A percentile compares a stretch with the other conserved stretches of the same genome.
phyloP scores from a whole-genome alignment of 2,329 filamentous ascomycete species.

The Ambrosiella cleistominuta region DNA sequence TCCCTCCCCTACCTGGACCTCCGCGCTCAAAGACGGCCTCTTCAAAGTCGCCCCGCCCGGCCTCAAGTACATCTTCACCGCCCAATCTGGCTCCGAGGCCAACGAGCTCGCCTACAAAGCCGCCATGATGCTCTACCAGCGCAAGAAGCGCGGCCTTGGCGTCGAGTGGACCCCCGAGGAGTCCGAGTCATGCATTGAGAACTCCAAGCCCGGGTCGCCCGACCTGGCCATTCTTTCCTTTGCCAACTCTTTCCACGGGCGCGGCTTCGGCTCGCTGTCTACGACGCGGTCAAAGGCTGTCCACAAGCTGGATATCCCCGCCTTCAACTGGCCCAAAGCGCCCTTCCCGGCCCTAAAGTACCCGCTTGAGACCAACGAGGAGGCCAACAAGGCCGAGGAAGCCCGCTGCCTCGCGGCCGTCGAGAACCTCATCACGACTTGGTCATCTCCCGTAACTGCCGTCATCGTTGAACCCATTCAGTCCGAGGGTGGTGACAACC shows the following conservation, averaged over 20 bases:
- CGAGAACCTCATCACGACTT: conserved; percentile 63
- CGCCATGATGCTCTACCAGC: conserved; percentile 72
- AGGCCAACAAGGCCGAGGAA: conserved; percentile 71
- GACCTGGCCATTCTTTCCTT: conserved; percentile 73
- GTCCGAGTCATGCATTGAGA: conserved; percentile 58
- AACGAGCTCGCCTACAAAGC: conserved; percentile 94
- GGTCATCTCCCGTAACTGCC: conserved; percentile 63
- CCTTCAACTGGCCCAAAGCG: conserved; percentile 88
- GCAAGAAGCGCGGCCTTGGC: conserved; percentile 65
- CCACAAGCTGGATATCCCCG: conserved; percentile 87
- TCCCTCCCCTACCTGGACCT: conserved; percentile 67
- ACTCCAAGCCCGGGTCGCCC: conserved; percentile 59
- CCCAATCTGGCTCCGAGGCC: conserved; percentile 74
- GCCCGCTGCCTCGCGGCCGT: conserved; percentile 66
- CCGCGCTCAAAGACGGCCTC: conserved; percentile 62
- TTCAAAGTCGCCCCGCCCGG: conserved; percentile 71
- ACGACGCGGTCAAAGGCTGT: conserved; percentile 86
- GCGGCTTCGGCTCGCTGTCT: conserved; percentile 70
- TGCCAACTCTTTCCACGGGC: conserved; percentile 76
- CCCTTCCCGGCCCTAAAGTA: conserved; percentile 76
- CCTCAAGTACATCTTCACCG: conserved; percentile 77
- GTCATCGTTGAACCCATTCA: conserved; percentile 81
- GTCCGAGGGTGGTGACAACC: conserved; percentile 88
- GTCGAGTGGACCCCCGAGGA: conserved; percentile 70
- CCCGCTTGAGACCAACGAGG: conserved; percentile 60